Evolutionary conservation across 2,329 filamentous ascomycete genomes (phyloP).

Genomic region (Hymenoscyphus fructigenus): DNA sequence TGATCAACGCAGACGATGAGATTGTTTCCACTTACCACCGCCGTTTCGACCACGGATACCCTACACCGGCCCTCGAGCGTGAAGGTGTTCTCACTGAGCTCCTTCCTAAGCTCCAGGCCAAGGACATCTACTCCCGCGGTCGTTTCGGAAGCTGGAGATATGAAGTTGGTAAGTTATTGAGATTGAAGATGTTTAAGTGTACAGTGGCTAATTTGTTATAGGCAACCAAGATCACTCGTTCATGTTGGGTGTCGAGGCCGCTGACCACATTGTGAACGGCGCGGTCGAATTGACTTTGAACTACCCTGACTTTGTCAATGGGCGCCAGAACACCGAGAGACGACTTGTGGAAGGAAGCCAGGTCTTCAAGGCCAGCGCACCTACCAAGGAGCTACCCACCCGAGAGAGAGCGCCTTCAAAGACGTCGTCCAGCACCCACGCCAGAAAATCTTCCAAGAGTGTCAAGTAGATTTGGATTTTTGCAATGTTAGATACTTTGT

Average conservation of each 20-base stretch:
- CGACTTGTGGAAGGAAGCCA: constrained; percentile 39
- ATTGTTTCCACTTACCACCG: constrained; percentile 98
- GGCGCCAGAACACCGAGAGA: constrained; percentile 41
- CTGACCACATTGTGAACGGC: constrained; percentile 71
- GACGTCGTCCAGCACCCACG: constrained; percentile 36
- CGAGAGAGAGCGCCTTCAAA: constrained; percentile 38
- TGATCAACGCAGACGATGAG: constrained; percentile 88
- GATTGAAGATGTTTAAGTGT: neutral
- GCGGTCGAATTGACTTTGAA: constrained; percentile 74
- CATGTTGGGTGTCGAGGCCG: constrained; percentile 75
- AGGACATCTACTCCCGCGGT: constrained; percentile 92
- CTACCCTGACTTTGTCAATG: constrained; percentile 75
- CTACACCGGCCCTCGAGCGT: constrained; percentile 90
- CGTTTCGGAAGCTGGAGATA: constrained; percentile 98
- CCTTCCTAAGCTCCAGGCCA: constrained; percentile 85
- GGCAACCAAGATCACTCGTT: constrained; percentile 62
- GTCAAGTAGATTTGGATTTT: constrained; percentile 33
- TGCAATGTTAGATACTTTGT: neutral
- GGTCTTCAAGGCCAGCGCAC: constrained; percentile 33
- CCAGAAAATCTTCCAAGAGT: constrained; percentile 38
- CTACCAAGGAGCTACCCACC: constrained; percentile 26
- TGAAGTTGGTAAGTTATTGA: constrained; percentile 69
- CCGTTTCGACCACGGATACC: constrained; percentile 97
- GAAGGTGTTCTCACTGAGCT: constrained; percentile 92
- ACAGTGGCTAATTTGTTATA: neutral